Percentiles rank a stretch among this genome's conserved stretches.
Conservation (phyloP, 2,329 filamentous ascomycete species). For the Trichophyton mentagrophytes region DNA sequence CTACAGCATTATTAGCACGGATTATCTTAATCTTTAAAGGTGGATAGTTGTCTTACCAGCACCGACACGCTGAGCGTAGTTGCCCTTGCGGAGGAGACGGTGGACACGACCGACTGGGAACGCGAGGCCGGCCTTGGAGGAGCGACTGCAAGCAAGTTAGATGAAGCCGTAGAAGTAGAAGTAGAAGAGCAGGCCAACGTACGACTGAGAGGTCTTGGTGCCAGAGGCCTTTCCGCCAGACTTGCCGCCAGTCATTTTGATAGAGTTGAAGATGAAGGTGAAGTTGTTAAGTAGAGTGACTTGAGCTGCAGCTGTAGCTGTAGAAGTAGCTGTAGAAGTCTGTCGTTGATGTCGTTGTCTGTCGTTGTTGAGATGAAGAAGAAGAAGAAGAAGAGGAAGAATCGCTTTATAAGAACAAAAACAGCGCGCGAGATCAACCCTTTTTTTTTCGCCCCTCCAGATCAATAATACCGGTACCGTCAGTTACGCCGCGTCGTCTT, state of each 20-base stretch:
- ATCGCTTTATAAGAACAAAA: slow-evolving; percentile 6
- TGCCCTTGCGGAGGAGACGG: slow-evolving; percentile 96
- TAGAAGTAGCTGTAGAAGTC: too few relatives aligned
- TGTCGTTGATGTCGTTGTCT: too few relatives aligned
- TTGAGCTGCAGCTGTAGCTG: slow-evolving; percentile 12
- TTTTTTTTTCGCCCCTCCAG: slow-evolving; percentile 20
- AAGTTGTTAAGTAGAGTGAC: slow-evolving; percentile 15
- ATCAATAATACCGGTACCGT: slow-evolving; percentile 27
- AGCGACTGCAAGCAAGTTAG: slow-evolving; percentile 54
- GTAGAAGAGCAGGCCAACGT: slow-evolving; percentile 37
- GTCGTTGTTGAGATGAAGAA: slow-evolving; percentile 6
- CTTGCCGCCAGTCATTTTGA: slow-evolving; percentile 99
- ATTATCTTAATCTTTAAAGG: neutral
- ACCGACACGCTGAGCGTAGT: slow-evolving; percentile 99
- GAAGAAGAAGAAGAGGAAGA: slow-evolving; percentile 8
- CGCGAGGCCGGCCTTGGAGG: slow-evolving; percentile 96
- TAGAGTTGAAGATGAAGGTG: slow-evolving; percentile 21
- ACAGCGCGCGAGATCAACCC: slow-evolving; percentile 33
- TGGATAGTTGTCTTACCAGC: slow-evolving; percentile 49
- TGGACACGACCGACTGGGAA: slow-evolving; percentile 99
- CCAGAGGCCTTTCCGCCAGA: slow-evolving; percentile 99
- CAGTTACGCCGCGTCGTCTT: slow-evolving; percentile 14
- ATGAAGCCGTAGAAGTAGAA: slow-evolving; percentile 22
- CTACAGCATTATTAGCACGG: slow-evolving; percentile 21
- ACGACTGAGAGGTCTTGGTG: slow-evolving; percentile 99